Evolutionary conservation across 176 grass and related monocot genomes (phyloP).

Genomic region (Oryza meridionalis): DNA sequence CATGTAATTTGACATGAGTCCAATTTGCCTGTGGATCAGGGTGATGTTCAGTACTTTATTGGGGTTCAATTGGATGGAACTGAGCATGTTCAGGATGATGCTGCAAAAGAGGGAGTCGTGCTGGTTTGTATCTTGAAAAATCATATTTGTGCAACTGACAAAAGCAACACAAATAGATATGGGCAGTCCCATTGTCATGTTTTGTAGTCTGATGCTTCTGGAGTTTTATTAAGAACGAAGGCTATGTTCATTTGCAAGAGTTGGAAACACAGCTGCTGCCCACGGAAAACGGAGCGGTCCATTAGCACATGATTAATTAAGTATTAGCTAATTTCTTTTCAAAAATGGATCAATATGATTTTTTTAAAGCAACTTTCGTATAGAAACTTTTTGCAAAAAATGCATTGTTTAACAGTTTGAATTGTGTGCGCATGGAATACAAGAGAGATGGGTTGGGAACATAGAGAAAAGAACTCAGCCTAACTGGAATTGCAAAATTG

Average conservation of each 20-base stretch:
- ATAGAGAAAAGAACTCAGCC: no score
- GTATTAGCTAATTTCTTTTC: no score
- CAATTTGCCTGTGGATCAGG: conserved; percentile 55
- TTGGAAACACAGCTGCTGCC: no score
- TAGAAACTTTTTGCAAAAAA: no score
- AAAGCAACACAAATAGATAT: neutral
- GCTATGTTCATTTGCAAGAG: no score
- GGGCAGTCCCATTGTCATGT: neutral
- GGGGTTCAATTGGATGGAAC: conserved; percentile 96
- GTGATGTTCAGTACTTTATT: conserved; percentile 99
- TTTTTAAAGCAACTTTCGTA: no score
- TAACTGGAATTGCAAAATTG: neutral
- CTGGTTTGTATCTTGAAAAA: conserved; percentile 54
- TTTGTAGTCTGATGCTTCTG: neutral
- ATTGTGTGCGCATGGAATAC: no score
- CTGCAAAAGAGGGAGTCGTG: conserved; percentile 69
- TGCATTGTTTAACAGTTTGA: no score
- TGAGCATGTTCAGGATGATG: conserved; percentile 67
- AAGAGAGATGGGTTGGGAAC: no score
- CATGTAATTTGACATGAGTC: conserved; percentile 37
- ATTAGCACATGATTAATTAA: no score
- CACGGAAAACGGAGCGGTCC: no score
- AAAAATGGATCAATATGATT: no score
- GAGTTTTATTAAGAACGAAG: neutral
- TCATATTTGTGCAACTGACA: conserved; percentile 1